Evolutionary conservation across 2,329 filamentous ascomycete species (phyloP).

Genomic region (Zarea fungicola): DNA sequence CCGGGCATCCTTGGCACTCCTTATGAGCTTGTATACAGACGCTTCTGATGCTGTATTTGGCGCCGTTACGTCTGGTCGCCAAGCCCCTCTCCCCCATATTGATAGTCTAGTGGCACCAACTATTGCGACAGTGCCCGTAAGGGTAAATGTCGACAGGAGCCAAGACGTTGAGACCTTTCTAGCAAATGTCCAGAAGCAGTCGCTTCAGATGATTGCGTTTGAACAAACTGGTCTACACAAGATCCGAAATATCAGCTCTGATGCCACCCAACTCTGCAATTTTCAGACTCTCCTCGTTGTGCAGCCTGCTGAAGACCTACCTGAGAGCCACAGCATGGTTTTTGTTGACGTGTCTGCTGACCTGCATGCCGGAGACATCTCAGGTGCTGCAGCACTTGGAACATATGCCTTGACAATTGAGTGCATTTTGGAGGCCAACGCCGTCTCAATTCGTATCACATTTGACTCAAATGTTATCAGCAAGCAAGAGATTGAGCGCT

Average conservation of each 20-base stretch:
- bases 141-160: neutral
- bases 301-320: neutral
- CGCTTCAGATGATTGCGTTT: conserved; percentile 3
- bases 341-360: neutral
- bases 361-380: neutral
- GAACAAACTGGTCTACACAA: conserved; percentile 14
- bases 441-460: neutral
- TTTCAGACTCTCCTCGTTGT: conserved; percentile 20
- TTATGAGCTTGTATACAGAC: conserved; percentile 31
- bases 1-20: conserved; percentile 25
- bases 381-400: neutral
- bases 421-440: neutral
- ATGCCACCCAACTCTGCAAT: conserved; percentile 11
- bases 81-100: conserved; percentile 7
- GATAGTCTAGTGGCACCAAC: conserved; percentile 18
- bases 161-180: conserved; percentile 15
- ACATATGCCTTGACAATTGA: neutral
- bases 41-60: conserved; percentile 13
- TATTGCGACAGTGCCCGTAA: conserved; percentile 19
- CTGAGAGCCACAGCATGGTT: neutral
- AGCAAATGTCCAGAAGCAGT: conserved; percentile 14
- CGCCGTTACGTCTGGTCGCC: conserved; percentile 4
- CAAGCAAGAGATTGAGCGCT: neutral
- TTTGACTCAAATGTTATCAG: neutral
- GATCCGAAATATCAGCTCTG: conserved; percentile 9